These are phyloP conservation scores for Pulveroboletus ravenelii DNA, from an alignment of 768 basidiomycete genomes.

Conservation along the genomic window DNA sequence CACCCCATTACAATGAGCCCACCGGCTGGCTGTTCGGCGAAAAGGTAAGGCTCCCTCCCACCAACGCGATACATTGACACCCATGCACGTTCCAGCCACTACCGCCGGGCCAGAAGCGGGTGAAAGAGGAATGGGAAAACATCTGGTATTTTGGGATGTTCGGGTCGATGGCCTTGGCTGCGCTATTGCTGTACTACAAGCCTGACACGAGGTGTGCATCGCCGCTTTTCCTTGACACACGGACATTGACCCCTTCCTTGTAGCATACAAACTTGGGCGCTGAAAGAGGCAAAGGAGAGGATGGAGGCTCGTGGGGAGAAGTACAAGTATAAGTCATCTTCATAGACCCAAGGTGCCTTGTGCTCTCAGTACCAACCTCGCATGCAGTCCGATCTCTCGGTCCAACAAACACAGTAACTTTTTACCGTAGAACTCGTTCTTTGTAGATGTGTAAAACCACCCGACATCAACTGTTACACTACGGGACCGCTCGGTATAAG, in stretches of 20 bases:
- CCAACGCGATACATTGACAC: not conserved
- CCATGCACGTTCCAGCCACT: constrained; percentile 48
- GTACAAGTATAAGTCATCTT: constrained; percentile 71
- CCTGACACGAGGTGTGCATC: constrained; percentile 80
- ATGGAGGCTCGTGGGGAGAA: constrained; percentile 94
- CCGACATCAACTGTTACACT: not conserved
- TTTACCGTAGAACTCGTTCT: no score
- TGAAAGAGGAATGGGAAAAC: constrained; percentile 88
- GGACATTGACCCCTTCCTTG: not conserved
- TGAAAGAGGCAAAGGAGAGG: constrained; percentile 81
- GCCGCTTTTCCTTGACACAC: not conserved
- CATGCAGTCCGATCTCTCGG: not conserved
- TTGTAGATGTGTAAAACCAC: not conserved
- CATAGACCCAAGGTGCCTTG: constrained; percentile 17
- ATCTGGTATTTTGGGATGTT: constrained; percentile 92
- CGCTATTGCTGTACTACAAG: constrained; percentile 82
- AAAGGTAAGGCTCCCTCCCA: constrained; percentile 48
- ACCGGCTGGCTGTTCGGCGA: constrained; percentile 85
- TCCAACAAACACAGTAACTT: not conserved
- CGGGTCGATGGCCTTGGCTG: constrained; percentile 73
- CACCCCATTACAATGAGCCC: constrained; percentile 82
- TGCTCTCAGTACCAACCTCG: constrained; percentile 6
- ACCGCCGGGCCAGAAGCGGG: constrained; percentile 76
- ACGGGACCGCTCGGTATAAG: no score
- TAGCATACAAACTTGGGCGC: constrained; percentile 91